Percentiles rank a stretch among this genome's conserved stretches.
Conservation (phyloP, 2,329 filamentous ascomycete species). For the Lizonia empirigonia region DNA sequence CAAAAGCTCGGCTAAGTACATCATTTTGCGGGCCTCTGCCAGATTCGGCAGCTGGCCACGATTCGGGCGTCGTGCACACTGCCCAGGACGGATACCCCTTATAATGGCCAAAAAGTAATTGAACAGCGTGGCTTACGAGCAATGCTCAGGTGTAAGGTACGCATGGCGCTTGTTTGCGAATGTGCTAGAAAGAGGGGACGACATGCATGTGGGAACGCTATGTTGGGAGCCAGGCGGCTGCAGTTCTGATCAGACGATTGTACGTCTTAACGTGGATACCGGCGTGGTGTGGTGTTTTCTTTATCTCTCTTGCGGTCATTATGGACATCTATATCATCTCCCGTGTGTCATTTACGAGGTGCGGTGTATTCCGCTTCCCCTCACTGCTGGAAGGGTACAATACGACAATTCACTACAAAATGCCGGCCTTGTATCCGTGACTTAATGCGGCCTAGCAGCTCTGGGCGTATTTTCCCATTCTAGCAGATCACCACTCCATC, state of each 20-base stretch:
- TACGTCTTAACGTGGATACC: slow-evolving; percentile 45
- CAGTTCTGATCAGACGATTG: slow-evolving; percentile 38
- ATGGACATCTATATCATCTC: slow-evolving; percentile 39
- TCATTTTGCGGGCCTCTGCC: slow-evolving; percentile 32
- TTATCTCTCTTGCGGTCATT: slow-evolving; percentile 31
- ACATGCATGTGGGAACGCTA: slow-evolving; percentile 40
- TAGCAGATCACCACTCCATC: slow-evolving; percentile 11
- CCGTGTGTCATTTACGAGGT: slow-evolving; percentile 36
- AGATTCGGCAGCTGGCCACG: slow-evolving; percentile 34
- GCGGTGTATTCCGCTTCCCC: slow-evolving; percentile 40
- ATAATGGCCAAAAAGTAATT: slow-evolving; percentile 48
- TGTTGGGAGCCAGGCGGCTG: slow-evolving; percentile 38
- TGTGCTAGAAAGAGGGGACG: slow-evolving; percentile 30
- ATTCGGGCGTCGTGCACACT: slow-evolving; percentile 38
- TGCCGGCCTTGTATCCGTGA: neutral
- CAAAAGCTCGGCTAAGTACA: slow-evolving; percentile 48
- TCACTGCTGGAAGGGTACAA: slow-evolving; percentile 32
- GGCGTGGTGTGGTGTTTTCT: slow-evolving; percentile 43
- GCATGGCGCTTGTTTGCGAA: slow-evolving; percentile 28
- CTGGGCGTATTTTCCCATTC: slow-evolving; percentile 17
- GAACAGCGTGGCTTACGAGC: slow-evolving; percentile 34
- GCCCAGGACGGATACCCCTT: slow-evolving; percentile 48
- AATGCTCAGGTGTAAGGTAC: slow-evolving; percentile 29
- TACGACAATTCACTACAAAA: slow-evolving; percentile 28
- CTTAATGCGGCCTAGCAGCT: slow-evolving; percentile 9